Base-by-base conservation (phyloP, 805 yeast species). In the Saturnispora hagleri region DNA sequence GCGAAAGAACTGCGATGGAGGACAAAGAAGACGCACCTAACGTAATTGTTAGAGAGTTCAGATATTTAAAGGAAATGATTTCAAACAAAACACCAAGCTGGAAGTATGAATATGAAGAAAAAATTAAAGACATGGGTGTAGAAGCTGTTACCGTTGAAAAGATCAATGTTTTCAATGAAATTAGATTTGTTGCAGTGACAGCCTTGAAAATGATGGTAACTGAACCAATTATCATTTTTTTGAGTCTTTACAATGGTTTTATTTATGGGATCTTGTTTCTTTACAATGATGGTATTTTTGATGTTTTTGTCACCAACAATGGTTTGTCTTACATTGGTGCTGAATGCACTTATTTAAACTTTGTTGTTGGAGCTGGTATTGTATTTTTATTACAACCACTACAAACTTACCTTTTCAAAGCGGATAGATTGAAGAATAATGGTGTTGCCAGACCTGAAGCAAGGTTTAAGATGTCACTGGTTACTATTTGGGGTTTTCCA, bases 401-500 rank as follows among this genome's bases (percentile, higher is more conserved):
- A 38, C 70, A 67, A 56, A 66, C 69, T 9, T 62, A 53, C 47
- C 51, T 67, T 41, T 67, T 62, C 56, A 66, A 51, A 51, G 58
- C 53, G 34, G 66, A 60, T 54, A 63, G 67, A 57, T 40, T 58
- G 27, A 64, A 59, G 52, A 63, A 66, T 51, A 67, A 64, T 36
- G 71, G 71, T 48, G 50, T 63, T 44, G 60, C 63, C 51, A 61
- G 64, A 55, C 71, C 71, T 18, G 71, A 67, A 55, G 69, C 66
- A 40, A 62, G 71, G 58, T 67, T 67, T 55, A 46, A 59, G 33
- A 18, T 60, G 12, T 66, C 71, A 1, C 55, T 67, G 50, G 65
- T 67, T 27, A 60, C 65, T 3, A 69, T 66, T 38, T 67, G 71
- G 71, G 68, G 69, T 40, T 67, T 66, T 65, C 71, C 70, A 51